Evolutionary conservation across 2,329 filamentous ascomycete genomes (phyloP).

Genomic region (Waltergamsia citrina): DNA sequence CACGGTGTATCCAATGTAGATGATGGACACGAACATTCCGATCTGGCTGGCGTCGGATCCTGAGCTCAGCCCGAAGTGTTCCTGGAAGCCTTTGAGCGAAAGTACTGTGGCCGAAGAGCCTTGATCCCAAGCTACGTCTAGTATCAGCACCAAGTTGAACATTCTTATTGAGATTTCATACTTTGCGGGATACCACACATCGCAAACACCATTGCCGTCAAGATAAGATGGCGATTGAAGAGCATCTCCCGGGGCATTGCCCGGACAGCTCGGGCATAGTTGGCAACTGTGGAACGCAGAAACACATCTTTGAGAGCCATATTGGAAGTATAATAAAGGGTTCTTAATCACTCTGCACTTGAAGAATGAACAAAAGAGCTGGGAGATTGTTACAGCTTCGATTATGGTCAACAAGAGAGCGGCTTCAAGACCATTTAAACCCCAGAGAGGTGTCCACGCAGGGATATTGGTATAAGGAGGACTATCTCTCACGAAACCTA

Average conservation of each 20-base stretch:
- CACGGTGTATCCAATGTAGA: constrained; percentile 13
- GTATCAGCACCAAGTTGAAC: background rate
- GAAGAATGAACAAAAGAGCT: no score
- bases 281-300: background rate
- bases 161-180: background rate
- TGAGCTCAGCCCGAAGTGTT: constrained; percentile 17
- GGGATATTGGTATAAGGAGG: no score
- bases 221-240: constrained; percentile 7
- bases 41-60: constrained; percentile 9
- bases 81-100: constrained; percentile 22
- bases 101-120: constrained; percentile 15
- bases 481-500: no score
- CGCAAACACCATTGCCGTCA: constrained; percentile 10
- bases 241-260: constrained; percentile 10
- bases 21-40: constrained; percentile 25
- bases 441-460: no score
- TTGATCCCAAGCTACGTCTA: constrained; percentile 11
- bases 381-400: no score
- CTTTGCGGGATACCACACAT: constrained; percentile 9
- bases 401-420: no score
- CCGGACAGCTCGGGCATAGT: constrained; percentile 4
- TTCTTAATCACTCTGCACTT: no score
- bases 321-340: no score
- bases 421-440: no score
- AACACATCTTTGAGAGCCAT: background rate